Conservation (phyloP, 805 yeast species). For the Debaryomyces maramus region DNA sequence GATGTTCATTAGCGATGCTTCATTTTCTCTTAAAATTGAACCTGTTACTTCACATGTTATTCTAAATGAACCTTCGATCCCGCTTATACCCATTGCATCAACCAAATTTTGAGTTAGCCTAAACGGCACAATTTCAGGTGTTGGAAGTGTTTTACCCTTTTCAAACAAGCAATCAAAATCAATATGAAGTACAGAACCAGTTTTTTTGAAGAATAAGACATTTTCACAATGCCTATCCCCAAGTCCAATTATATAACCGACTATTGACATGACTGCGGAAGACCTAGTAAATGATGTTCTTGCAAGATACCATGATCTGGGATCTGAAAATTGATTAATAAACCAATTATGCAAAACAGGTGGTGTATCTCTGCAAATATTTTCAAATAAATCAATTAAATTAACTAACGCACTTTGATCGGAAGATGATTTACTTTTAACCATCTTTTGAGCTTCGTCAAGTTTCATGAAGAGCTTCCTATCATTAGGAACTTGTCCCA, state of each 20-base stretch:
- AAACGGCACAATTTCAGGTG: constrained; percentile 95
- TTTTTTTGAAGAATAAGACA: constrained; percentile 65
- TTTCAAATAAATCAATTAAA: constrained; percentile 23
- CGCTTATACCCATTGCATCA: constrained; percentile 89
- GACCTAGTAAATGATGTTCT: constrained; percentile 74
- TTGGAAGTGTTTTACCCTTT: constrained; percentile 66
- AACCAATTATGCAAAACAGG: constrained; percentile 89
- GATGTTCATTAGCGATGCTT: constrained; percentile 82
- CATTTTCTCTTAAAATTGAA: constrained; percentile 69
- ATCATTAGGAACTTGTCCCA: constrained; percentile 26
- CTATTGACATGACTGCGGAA: constrained; percentile 95
- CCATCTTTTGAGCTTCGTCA: constrained; percentile 30
- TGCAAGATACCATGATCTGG: constrained; percentile 81
- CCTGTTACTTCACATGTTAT: constrained; percentile 83
- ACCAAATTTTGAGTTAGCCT: constrained; percentile 85
- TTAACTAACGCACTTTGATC: constrained; percentile 15
- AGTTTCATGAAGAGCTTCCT: constrained; percentile 28
- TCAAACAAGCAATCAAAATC: constrained; percentile 97
- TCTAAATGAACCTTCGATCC: constrained; percentile 88
- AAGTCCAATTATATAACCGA: constrained; percentile 88
- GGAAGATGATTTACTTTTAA: constrained; percentile 13
- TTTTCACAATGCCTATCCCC: constrained; percentile 98
- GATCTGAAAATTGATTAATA: constrained; percentile 84
- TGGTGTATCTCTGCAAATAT: constrained; percentile 40
- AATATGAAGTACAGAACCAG: constrained; percentile 85